Base-by-base conservation (phyloP, 1,284 basidiomycete genomes). In the Caloboletus firmus region DNA sequence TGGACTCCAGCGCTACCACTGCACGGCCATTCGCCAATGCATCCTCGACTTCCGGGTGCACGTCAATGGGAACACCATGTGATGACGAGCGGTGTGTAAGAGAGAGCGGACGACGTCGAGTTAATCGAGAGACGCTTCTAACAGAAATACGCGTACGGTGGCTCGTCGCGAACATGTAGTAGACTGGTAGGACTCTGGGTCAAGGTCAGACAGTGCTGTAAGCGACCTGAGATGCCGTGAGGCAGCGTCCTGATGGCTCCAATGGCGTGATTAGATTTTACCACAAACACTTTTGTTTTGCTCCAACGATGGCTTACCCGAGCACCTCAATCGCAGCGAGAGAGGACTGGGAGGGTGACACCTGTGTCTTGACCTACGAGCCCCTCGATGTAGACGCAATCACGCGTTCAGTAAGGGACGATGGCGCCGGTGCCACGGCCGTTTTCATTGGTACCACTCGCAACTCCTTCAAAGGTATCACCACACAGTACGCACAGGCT, bases 1-100 rank as follows among this genome's bases (percentile, higher is more conserved):
- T 89, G 1, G 92, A 93, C 66, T 91, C 89, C n/a, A 91, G 78
- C 20, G 89, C 89, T 10, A 91, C 88, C 44, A 90, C 75, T 39
- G 88, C 82, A 61, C 72, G 76, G 34, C 73, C 73, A 45, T 76
- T 72, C 15, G 78, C 74, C 30, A 95, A 76, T 2, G 93, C 93
- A 59, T 92, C 80, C 61, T 87, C 76, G 30, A 92, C 87, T 70
- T 95, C 92, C 13, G 89, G 85, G 58, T 88, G 86, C 28, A 91
- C 67, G 66, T 91, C 88, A 10, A 90, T 64, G n/a, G 79, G 77
- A 22, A 74, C 69, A 36, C 57, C 62, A 18, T 56, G 58, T 3
- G 24, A 36, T 24, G 24, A 31, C 13, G 51, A 50, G 17, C 26
- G 36, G 32, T 12, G 48, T 7, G 48, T 9, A 17, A 55, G 43